Evolutionary conservation across 2,329 filamentous ascomycete species (phyloP).

Genomic region (Aspergillus fumigatiaffinis): DNA sequence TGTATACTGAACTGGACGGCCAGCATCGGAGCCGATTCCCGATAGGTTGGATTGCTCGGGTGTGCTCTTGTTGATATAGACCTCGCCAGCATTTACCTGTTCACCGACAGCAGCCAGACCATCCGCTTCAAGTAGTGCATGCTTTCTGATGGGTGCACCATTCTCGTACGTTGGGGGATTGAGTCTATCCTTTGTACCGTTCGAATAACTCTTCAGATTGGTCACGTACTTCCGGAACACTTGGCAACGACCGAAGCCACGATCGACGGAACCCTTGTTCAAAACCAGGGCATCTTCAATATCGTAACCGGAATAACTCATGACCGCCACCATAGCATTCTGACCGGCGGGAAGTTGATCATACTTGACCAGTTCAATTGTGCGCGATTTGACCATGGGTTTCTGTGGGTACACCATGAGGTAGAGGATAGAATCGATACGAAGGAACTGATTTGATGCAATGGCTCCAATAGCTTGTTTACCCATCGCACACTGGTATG

Average conservation of each 20-base stretch:
- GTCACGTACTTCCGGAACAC: slow-evolving; percentile 95
- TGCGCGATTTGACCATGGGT: slow-evolving; percentile 95
- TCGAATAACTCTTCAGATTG: slow-evolving; percentile 83
- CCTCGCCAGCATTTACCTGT: slow-evolving; percentile 71
- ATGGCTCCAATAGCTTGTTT: slow-evolving; percentile 99
- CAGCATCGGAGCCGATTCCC: slow-evolving; percentile 61
- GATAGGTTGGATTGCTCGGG: slow-evolving; percentile 74
- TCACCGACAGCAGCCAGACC: slow-evolving; percentile 85
- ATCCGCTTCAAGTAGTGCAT: slow-evolving; percentile 73
- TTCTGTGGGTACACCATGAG: slow-evolving; percentile 97
- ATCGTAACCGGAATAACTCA: slow-evolving; percentile 99
- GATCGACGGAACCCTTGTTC: slow-evolving; percentile 92
- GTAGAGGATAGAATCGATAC: slow-evolving; percentile 93
- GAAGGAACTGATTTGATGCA: slow-evolving; percentile 94
- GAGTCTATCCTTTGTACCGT: slow-evolving; percentile 63
- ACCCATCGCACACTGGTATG: slow-evolving; percentile 99
- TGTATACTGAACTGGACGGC: slow-evolving; percentile 39
- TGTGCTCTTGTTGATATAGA: slow-evolving; percentile 85
- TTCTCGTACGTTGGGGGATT: slow-evolving; percentile 61
- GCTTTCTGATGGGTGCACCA: slow-evolving; percentile 61
- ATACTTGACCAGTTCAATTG: slow-evolving; percentile 94
- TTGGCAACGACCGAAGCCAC: slow-evolving; percentile 93
- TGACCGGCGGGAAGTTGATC: slow-evolving; percentile 96
- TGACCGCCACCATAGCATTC: slow-evolving; percentile 95
- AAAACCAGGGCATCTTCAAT: slow-evolving; percentile 96